These are phyloP conservation scores for Fusarium pseudocircinatum DNA, from an alignment of 2,329 filamentous ascomycete species.

Conservation along the genomic window DNA sequence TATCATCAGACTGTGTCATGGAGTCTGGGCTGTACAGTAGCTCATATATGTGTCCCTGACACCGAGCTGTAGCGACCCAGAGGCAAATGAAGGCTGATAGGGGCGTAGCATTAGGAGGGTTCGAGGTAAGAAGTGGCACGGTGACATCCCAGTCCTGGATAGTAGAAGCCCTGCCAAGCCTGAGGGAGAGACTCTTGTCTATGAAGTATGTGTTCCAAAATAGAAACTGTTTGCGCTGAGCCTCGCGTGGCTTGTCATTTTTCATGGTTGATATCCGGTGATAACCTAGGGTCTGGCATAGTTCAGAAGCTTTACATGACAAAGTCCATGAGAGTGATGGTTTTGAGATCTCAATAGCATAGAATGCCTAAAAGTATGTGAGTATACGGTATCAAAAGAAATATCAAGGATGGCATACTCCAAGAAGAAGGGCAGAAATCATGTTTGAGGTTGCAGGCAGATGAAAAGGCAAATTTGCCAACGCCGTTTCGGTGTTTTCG, in stretches of 20 bases:
- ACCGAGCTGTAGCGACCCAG: slow-evolving; percentile 63
- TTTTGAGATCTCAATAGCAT: slow-evolving; percentile 47
- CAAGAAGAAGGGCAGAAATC: slow-evolving; percentile 39
- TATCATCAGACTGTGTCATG: slow-evolving; percentile 46
- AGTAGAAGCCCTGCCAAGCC: slow-evolving; percentile 62
- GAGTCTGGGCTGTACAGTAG: slow-evolving; percentile 60
- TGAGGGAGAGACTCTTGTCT: slow-evolving; percentile 64
- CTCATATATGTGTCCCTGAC: slow-evolving; percentile 66
- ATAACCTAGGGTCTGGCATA: slow-evolving; percentile 47
- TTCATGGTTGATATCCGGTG: slow-evolving; percentile 43
- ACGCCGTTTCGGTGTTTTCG: slow-evolving; percentile 46
- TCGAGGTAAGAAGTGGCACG: slow-evolving; percentile 47
- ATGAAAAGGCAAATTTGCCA: slow-evolving; percentile 46
- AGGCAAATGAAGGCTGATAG: slow-evolving; percentile 51
- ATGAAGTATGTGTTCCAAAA: slow-evolving; percentile 69
- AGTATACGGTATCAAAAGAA: neutral
- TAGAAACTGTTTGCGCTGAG: slow-evolving; percentile 47
- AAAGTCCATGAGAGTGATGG: slow-evolving; percentile 46
- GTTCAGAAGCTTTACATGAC: slow-evolving; percentile 45
- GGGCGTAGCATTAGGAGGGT: slow-evolving; percentile 42
- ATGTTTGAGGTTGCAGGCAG: slow-evolving; percentile 45
- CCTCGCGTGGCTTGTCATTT: slow-evolving; percentile 27
- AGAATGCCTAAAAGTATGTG: slow-evolving; percentile 40
- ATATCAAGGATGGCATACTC: slow-evolving; percentile 15
- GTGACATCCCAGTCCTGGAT: slow-evolving; percentile 68